Conservation (phyloP, 176 grass and related monocot genomes). For the Echinochloa phyllopogon region DNA sequence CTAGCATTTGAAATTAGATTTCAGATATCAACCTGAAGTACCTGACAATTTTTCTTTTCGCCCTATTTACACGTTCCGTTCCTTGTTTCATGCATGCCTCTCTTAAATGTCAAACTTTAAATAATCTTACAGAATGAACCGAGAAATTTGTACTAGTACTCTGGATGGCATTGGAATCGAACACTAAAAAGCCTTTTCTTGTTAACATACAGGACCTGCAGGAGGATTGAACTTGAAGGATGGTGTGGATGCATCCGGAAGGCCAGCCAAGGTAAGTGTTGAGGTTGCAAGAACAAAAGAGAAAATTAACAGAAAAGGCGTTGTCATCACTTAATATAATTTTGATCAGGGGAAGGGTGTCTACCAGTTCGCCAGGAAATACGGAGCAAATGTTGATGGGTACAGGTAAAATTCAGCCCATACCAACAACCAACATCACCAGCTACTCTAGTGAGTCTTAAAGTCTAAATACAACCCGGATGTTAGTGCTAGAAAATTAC, state of each 20-base stretch:
- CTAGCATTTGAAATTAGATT: neutral
- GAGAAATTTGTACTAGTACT: neutral
- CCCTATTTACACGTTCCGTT: neutral
- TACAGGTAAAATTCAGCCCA: conserved; percentile 42
- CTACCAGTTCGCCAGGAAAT: conserved; percentile 81
- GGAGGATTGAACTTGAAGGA: conserved; percentile 57
- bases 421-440: neutral
- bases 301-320: neutral
- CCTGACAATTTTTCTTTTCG: neutral
- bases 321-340: neutral
- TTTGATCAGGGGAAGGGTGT: conserved; percentile 71
- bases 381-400: conserved; percentile 90
- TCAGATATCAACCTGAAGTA: conserved; percentile 4
- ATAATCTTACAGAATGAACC: neutral
- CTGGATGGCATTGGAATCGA: neutral
- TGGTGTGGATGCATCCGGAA: conserved; percentile 63
- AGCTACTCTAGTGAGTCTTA: neutral
- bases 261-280: conserved; percentile 58
- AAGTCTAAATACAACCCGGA: neutral
- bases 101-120: neutral
- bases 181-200: neutral
- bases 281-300: neutral
- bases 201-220: conserved; percentile 47
- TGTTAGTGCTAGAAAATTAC: neutral
- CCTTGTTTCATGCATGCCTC: conserved; percentile 1